A percentile compares a stretch with the other conserved stretches of the same genome.
Evolutionary conservation across 2,329 filamentous ascomycete genomes (phyloP).

Genomic region (Aspergillus pseudotamarii): DNA sequence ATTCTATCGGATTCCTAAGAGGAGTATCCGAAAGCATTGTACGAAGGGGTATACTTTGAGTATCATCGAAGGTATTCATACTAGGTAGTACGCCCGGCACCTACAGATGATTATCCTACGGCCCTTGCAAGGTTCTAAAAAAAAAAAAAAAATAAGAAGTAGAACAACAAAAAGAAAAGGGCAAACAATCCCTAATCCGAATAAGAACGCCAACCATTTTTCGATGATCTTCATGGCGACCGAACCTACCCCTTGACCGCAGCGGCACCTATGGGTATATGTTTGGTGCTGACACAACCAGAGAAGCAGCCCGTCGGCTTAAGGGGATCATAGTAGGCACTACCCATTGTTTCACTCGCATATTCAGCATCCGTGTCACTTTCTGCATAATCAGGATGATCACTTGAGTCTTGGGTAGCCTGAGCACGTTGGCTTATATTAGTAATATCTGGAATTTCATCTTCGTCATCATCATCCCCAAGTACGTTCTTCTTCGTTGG

Average conservation of each 20-base stretch:
- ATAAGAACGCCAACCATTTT: not conserved
- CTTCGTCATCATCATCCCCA: conserved; percentile 45
- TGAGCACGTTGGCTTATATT: conserved; percentile 11
- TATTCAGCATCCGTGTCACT: conserved; percentile 74
- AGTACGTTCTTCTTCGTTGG: conserved; percentile 46
- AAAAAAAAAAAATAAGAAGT: not conserved
- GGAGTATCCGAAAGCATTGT: not conserved
- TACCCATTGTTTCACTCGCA: conserved; percentile 36
- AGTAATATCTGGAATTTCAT: conserved; percentile 21
- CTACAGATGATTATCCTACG: not conserved
- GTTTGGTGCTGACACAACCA: conserved; percentile 35
- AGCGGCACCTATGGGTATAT: conserved; percentile 16
- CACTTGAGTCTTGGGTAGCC: conserved; percentile 3
- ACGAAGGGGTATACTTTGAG: not conserved
- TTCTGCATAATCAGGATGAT: conserved; percentile 56
- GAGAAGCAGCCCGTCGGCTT: conserved; percentile 54
- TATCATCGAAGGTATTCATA: not conserved
- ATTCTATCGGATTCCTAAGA: not conserved
- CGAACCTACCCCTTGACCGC: not conserved
- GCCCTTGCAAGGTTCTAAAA: not conserved
- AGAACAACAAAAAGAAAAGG: not conserved
- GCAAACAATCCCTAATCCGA: not conserved
- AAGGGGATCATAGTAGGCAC: conserved; percentile 56
- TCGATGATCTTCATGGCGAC: not conserved
- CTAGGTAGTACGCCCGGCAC: not conserved